Percentiles rank a stretch among this genome's conserved stretches.
Conservation (phyloP, 2,329 filamentous ascomycete species). For the Rhinocladiella mackenziei region DNA sequence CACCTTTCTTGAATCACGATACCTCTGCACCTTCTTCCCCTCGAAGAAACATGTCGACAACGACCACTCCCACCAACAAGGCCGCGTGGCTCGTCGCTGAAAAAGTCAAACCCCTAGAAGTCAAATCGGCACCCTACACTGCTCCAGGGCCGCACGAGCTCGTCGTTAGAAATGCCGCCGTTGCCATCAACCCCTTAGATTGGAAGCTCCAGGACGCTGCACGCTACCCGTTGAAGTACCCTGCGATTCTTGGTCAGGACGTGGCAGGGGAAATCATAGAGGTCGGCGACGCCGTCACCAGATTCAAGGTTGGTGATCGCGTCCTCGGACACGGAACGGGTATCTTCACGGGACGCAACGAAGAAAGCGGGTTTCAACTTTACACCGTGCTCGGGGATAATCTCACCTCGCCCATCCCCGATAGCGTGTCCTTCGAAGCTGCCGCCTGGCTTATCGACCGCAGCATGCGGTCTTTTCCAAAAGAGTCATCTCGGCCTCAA, state of each 20-base stretch:
- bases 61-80: not conserved
- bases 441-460: slow-evolving; percentile 36
- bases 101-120: slow-evolving; percentile 1
- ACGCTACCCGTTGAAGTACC: slow-evolving; percentile 4
- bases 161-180: slow-evolving; percentile 7
- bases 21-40: not conserved
- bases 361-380: too few relatives aligned
- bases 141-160: slow-evolving; percentile 3
- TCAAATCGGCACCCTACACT: slow-evolving; percentile 1
- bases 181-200: slow-evolving; percentile 6
- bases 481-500: slow-evolving; percentile 26
- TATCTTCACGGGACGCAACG: too few relatives aligned
- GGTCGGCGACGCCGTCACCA: slow-evolving; percentile 33
- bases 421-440: slow-evolving; percentile 34
- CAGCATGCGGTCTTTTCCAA: slow-evolving; percentile 34
- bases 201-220: slow-evolving; percentile 6
- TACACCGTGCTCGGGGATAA: slow-evolving; percentile 29
- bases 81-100: not conserved
- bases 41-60: too few relatives aligned
- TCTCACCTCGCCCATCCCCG: slow-evolving; percentile 32
- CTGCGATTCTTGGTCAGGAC: slow-evolving; percentile 3
- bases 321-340: too few relatives aligned
- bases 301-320: slow-evolving; percentile 33
- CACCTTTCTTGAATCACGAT: not conserved
- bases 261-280: slow-evolving; percentile 34